These are phyloP conservation scores for Rubia balearica DNA, from an alignment of 305 asterid genomes.

Conservation along the genomic window DNA sequence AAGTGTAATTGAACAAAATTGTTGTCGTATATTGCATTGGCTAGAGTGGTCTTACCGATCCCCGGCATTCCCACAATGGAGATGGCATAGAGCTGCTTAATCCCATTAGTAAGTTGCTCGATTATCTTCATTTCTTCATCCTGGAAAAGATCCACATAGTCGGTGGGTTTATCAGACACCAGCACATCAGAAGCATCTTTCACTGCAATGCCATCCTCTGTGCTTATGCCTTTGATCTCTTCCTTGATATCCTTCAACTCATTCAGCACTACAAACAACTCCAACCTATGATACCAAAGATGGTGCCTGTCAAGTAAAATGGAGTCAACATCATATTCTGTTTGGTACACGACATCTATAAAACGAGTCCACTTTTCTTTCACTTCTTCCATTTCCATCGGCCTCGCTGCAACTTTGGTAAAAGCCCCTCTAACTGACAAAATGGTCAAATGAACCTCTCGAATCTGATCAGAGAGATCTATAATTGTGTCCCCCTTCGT, in stretches of 20 bases:
- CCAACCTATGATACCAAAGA: constrained; percentile 1
- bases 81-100: not conserved
- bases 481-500: not conserved
- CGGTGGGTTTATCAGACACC: not conserved
- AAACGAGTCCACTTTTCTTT: not conserved
- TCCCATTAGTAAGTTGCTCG: not conserved
- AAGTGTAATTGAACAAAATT: constrained; percentile 4
- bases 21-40: constrained; percentile 11
- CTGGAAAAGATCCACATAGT: not conserved
- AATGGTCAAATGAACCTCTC: not conserved
- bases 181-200: not conserved
- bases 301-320: not conserved
- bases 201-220: not conserved
- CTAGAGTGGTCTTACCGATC: constrained; percentile 20
- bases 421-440: not conserved
- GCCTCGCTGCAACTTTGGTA: not conserved
- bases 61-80: not conserved
- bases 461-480: not conserved
- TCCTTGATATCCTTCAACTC: not conserved
- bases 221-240: not conserved
- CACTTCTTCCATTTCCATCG: not conserved
- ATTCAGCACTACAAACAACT: not conserved
- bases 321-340: not conserved
- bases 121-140: not conserved
- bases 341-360: not conserved